phyloP scores from a whole-genome alignment of 2,329 filamentous ascomycete genomes.

The Calonectria pseudoturangicola region DNA sequence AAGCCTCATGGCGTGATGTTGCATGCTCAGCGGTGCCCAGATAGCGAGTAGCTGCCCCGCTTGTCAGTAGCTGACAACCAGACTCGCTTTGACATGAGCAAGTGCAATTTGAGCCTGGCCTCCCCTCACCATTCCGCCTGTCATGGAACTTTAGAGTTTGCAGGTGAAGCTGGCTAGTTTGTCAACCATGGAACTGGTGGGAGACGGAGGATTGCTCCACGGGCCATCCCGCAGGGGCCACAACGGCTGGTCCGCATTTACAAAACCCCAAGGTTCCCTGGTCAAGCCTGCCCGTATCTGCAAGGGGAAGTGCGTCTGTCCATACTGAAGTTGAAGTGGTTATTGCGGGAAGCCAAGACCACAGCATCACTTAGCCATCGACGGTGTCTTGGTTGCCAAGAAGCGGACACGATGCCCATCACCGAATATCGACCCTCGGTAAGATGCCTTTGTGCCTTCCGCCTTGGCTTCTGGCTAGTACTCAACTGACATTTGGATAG shows the following conservation, averaged over 20 bases:
- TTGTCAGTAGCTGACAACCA: not conserved
- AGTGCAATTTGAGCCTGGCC: not conserved
- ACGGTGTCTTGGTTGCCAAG: not conserved
- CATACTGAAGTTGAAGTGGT: not conserved
- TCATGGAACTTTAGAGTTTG: slow-evolving; percentile 13
- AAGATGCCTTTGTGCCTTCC: not conserved
- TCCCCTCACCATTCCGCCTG: not conserved
- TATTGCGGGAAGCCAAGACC: slow-evolving; percentile 3
- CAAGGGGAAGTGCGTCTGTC: slow-evolving; percentile 4
- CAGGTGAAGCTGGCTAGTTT: slow-evolving; percentile 5
- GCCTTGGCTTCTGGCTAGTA: not conserved
- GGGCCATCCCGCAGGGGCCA: slow-evolving; percentile 17
- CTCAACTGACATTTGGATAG: slow-evolving; percentile 21
- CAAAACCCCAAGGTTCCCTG: slow-evolving; percentile 23
- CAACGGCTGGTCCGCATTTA: slow-evolving; percentile 8
- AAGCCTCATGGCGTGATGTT: slow-evolving; percentile 28
- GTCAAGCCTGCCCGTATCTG: not conserved
- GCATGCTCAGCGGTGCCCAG: not conserved
- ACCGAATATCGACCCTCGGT: slow-evolving; percentile 37
- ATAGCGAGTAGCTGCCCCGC: not conserved
- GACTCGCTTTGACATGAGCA: not conserved
- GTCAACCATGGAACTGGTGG: not conserved
- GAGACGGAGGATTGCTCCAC: slow-evolving; percentile 10
- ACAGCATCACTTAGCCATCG: not conserved
- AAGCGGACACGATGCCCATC: slow-evolving; percentile 30